Percentiles rank a stretch among this genome's conserved stretches.
These are phyloP conservation scores for Miamiensis avidus DNA, from an alignment of 169 alveolate genomes.

Conservation along the genomic window DNA sequence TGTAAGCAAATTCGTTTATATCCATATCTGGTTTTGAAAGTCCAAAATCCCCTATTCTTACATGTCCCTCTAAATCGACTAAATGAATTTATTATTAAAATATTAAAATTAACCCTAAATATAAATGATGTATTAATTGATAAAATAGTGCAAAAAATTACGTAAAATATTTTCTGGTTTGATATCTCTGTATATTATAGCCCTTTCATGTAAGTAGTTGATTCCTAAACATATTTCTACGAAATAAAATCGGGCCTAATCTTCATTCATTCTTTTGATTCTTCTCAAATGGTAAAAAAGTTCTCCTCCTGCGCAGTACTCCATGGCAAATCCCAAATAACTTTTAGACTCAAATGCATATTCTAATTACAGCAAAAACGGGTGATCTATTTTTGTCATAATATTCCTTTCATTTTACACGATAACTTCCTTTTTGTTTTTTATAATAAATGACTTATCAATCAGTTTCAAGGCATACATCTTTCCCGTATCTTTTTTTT, in stretches of 20 bases:
- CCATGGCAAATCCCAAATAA: slow-evolving; percentile 60
- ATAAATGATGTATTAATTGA: too few relatives aligned
- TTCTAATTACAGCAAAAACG: slow-evolving; percentile 48
- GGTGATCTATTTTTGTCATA: slow-evolving; percentile 43
- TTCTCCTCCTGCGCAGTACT: slow-evolving; percentile 54
- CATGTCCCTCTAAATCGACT: slow-evolving; percentile 36
- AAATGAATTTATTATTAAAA: too few relatives aligned
- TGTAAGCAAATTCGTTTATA: slow-evolving; percentile 35
- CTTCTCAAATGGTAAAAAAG: slow-evolving; percentile 45
- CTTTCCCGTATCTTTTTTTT: slow-evolving; percentile 61
- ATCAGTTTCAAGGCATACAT: slow-evolving; percentile 73
- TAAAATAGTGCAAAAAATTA: background rate
- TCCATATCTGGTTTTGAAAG: slow-evolving; percentile 35
- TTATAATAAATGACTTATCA: slow-evolving; percentile 52
- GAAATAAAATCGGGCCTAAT: slow-evolving; percentile 40
- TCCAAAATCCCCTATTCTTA: slow-evolving; percentile 49
- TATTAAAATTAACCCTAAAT: too few relatives aligned
- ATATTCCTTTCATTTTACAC: slow-evolving; percentile 59
- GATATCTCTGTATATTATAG: slow-evolving; percentile 58
- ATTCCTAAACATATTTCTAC: slow-evolving; percentile 49
- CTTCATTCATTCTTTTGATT: slow-evolving; percentile 33
- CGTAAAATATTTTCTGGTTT: slow-evolving; percentile 51
- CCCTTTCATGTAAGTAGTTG: slow-evolving; percentile 56
- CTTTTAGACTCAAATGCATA: slow-evolving; percentile 69
- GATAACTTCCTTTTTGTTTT: slow-evolving; percentile 54